phyloP scores from a whole-genome alignment of 2,329 filamentous ascomycete genomes.

The Trichocomaceae sp. region DNA sequence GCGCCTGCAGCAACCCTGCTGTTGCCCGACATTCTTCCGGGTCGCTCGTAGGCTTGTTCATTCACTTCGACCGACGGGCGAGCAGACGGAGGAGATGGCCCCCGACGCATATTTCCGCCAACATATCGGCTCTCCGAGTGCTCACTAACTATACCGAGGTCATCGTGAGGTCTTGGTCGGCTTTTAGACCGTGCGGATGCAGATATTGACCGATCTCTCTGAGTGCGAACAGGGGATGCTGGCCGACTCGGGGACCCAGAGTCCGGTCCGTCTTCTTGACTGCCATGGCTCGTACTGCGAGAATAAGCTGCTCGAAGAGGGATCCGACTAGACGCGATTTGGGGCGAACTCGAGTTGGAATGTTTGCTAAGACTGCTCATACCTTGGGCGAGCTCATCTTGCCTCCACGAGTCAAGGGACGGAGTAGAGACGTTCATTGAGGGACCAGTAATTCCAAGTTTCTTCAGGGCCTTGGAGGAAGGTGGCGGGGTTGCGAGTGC shows the following conservation, averaged over 20 bases:
- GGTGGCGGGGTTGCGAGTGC: slow-evolving; percentile 17
- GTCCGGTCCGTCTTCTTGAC: slow-evolving; percentile 31
- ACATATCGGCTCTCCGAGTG: slow-evolving; percentile 31
- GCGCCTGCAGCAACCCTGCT: slow-evolving; percentile 29
- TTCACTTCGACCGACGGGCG: slow-evolving; percentile 32
- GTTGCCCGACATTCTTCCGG: slow-evolving; percentile 34
- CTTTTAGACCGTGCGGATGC: slow-evolving; percentile 51
- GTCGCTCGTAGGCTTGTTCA: slow-evolving; percentile 33
- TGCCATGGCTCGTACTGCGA: slow-evolving; percentile 19
- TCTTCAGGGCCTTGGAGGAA: slow-evolving; percentile 32
- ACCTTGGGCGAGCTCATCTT: slow-evolving; percentile 29
- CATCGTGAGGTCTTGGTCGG: slow-evolving; percentile 47
- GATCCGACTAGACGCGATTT: slow-evolving; percentile 19
- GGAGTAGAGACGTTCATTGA: slow-evolving; percentile 30
- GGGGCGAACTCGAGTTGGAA: slow-evolving; percentile 34
- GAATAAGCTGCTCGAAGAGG: slow-evolving; percentile 12
- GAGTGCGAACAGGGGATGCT: slow-evolving; percentile 33
- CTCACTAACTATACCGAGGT: slow-evolving; percentile 47
- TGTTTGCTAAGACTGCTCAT: slow-evolving; percentile 28
- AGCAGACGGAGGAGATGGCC: slow-evolving; percentile 28
- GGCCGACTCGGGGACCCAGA: slow-evolving; percentile 29
- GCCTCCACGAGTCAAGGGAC: slow-evolving; percentile 31
- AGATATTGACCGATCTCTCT: slow-evolving; percentile 51
- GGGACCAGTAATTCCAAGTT: slow-evolving; percentile 31
- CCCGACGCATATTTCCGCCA: slow-evolving; percentile 18